Evolutionary conservation across 2,329 filamentous ascomycete species (phyloP), one percentile per base, ranked within the genome.

Genomic region (Hypoxylon sp.): DNA sequence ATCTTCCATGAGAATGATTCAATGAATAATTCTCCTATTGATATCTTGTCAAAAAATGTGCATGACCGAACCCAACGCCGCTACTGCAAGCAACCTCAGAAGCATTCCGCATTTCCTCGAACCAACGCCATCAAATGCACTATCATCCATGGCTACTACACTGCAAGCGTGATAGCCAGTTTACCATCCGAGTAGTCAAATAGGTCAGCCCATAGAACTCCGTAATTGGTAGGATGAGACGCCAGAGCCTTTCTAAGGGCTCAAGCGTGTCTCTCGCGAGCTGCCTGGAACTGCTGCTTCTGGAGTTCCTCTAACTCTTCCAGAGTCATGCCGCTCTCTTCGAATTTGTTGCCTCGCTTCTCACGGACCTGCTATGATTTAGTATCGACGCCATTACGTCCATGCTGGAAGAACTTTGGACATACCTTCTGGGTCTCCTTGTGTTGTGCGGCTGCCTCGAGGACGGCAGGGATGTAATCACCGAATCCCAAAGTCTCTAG

Each of bases 291-390:
- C 73, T 98, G 88, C 80, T 97, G 94, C 80, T 96, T 91, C 79
- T 99, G 96, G 76, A 97, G 89, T 53, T 91, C 88, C 63, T 96
- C 89, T 53, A 99, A 86, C 80, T 99, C 92, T 74, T 98, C 96
- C 78, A 97, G 90, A 0, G 92, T 92, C 83, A 98, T 87, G 59
- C 95, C 95, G 78, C 94, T 97, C 79, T 96, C 92, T 76, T 97
- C 95, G 77, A 98, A 94, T 83, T 98, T 98, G 81, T 94, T 97
- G 72, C 94, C 92, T 82, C 98, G 97, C 86, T 97, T 97, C 83
- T 99, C 96, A 52, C 95, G 92, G 31, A 92, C 93, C 94, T 97
- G 77, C 1, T 26, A 19, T 13, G 3, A 58, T 74, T 74, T 63
- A 73, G 73, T 58, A 65, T 59, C 10, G 24, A 9, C 26, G 10